A percentile compares a stretch with the other conserved stretches of the same genome.
Conservation (phyloP, 768 basidiomycete species). For the Leccinellum rugosiceps region DNA sequence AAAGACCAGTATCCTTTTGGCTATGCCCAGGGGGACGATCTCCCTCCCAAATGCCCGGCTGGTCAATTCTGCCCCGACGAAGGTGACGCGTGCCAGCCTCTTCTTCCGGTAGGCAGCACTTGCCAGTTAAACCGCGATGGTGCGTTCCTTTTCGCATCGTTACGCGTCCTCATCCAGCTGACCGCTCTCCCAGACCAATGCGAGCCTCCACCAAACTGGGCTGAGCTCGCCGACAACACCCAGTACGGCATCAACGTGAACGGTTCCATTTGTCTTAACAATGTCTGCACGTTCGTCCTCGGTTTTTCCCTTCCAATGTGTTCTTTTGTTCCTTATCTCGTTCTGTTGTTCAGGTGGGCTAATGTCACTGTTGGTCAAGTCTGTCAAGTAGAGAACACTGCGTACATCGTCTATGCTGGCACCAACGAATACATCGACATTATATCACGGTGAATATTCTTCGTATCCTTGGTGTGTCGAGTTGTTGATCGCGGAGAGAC, state of each 20-base stretch:
- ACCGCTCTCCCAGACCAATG: slow-evolving; percentile 64
- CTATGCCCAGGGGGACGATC: slow-evolving; percentile 39
- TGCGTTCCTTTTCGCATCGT: slow-evolving; percentile 23
- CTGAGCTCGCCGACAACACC: slow-evolving; percentile 63
- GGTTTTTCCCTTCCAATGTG: background rate
- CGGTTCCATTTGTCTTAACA: slow-evolving; percentile 81
- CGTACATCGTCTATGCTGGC: slow-evolving; percentile 66
- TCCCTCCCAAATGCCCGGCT: slow-evolving; percentile 60
- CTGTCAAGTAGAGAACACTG: slow-evolving; percentile 76
- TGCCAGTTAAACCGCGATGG: slow-evolving; percentile 91
- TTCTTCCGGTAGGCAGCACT: slow-evolving; percentile 57
- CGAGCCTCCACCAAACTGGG: slow-evolving; percentile 60
- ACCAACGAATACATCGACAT: slow-evolving; percentile 67
- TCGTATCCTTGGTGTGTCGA: background rate
- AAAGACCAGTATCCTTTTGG: slow-evolving; percentile 78
- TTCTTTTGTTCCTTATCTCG: background rate
- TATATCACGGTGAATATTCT: slow-evolving; percentile 60
- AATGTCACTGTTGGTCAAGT: slow-evolving; percentile 62
- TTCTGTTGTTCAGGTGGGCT: slow-evolving; percentile 57
- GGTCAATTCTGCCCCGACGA: slow-evolving; percentile 86
- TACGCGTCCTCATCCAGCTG: background rate
- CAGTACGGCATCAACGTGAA: slow-evolving; percentile 73
- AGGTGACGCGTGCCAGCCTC: slow-evolving; percentile 59
- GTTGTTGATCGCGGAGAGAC: background rate
- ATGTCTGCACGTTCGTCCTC: slow-evolving; percentile 68